Conservation (phyloP, 2,329 filamentous ascomycete species). For the Sordariomycetes sp. region DNA sequence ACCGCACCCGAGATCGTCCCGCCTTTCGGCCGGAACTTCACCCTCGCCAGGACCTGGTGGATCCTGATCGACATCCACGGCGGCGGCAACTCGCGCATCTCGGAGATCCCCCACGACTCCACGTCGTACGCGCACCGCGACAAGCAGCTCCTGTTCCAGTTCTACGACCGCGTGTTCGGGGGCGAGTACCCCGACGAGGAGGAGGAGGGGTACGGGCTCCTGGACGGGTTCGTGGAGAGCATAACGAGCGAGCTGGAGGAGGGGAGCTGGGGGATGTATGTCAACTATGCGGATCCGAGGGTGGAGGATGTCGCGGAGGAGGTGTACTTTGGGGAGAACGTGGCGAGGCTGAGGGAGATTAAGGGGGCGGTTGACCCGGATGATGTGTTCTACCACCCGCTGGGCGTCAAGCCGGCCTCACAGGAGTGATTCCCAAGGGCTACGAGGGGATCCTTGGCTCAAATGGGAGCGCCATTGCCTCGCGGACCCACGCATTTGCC, state of each 20-base stretch:
- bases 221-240: constrained; percentile 22
- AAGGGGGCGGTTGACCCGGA: constrained; percentile 24
- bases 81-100: constrained; percentile 23
- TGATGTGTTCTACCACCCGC: constrained; percentile 28
- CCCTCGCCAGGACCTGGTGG: constrained; percentile 4
- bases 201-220: constrained; percentile 17
- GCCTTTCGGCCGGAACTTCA: neutral
- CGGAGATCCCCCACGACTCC: constrained; percentile 12
- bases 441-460: too few species aligned
- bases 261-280: constrained; percentile 25
- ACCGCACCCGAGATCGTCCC: constrained; percentile 3
- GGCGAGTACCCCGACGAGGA: constrained; percentile 21
- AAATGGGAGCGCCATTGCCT: too few species aligned
- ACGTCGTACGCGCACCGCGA: constrained; percentile 28
- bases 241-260: constrained; percentile 16
- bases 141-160: constrained; percentile 38
- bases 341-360: constrained; percentile 19
- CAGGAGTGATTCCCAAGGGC: neutral
- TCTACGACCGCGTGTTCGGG: constrained; percentile 25
- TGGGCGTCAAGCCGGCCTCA: constrained; percentile 9
- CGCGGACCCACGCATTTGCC: too few species aligned
- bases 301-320: constrained; percentile 19
- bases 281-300: constrained; percentile 28
- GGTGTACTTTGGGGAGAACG: constrained; percentile 23
- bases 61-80: constrained; percentile 18